Evolutionary conservation across 345 rosid species (phyloP).

Genomic region (Schrenkiella parvula): DNA sequence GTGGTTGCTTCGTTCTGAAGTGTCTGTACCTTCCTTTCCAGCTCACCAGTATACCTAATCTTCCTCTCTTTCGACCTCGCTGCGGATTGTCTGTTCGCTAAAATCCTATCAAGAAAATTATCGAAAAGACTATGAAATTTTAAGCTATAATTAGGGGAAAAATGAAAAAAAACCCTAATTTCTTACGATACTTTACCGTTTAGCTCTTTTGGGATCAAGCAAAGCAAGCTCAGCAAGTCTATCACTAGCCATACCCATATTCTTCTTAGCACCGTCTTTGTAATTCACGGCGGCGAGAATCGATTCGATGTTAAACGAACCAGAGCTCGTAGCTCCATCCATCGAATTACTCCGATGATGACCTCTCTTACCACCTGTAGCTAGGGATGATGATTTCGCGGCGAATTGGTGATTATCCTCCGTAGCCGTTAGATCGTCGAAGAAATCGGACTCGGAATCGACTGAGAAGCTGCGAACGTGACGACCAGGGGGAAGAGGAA

Average conservation of each 20-base stretch:
- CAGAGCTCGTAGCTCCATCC: constrained; percentile 59
- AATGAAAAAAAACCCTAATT: neutral
- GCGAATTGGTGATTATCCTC: constrained; percentile 31
- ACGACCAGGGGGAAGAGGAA: constrained; percentile 31
- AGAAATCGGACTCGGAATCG: constrained; percentile 88
- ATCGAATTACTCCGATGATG: constrained; percentile 66
- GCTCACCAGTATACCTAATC: constrained; percentile 70
- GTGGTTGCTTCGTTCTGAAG: constrained; percentile 97
- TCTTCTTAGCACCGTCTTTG: constrained; percentile 66
- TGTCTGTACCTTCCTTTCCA: constrained; percentile 97
- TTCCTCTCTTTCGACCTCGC: constrained; percentile 98
- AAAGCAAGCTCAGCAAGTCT: constrained; percentile 82
- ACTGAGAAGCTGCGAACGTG: constrained; percentile 89
- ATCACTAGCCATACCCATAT: constrained; percentile 63
- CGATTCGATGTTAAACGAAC: constrained; percentile 59
- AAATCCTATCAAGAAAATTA: constrained; percentile 44
- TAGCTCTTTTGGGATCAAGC: constrained; percentile 96
- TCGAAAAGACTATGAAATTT: neutral
- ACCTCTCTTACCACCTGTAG: constrained; percentile 21
- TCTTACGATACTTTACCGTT: constrained; percentile 43
- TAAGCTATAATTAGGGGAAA: neutral
- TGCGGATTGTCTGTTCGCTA: constrained; percentile 93
- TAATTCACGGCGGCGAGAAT: constrained; percentile 28
- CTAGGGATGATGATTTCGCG: constrained; percentile 28
- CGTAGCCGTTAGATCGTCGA: constrained; percentile 47